Evolutionary conservation across 208 protist genomes (phyloP), one percentile per base, ranked within the genome.

Genomic region (Leishmania guyanensis): DNA sequence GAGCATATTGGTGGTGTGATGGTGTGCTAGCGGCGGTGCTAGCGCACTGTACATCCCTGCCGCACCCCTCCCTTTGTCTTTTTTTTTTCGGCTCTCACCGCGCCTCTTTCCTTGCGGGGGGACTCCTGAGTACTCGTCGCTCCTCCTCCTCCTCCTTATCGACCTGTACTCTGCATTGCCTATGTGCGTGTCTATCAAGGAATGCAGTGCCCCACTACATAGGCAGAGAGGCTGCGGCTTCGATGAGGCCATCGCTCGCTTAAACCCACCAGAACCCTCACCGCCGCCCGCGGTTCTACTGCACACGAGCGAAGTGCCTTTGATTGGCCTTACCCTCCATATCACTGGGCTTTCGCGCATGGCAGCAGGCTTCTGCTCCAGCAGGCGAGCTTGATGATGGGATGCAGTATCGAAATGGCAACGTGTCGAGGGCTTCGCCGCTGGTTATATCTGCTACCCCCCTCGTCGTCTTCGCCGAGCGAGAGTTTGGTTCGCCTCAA

Each of bases 261-360:
- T 72, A 17, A n/a, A 17, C 39, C 39, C 8, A 50, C 6, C 43
- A 51, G 36, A 0, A 72, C 66, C 66, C 3, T 33, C 62, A 66
- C n/a, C 16, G 66, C 39, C 66, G 66, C 43, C 66, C 0, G 10
- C 66, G 0, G 14, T 26, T 43, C 66, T 51, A 17, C 33, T 72
- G 16, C 50, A 58, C 69, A 54, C 22, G 33, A 77, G 76, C 22
- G 81, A 84, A 46, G 69, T 74, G n/a, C 22, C 78, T n/a, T 70
- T 84, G 36, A 39, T 80, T 14, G 22, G 72, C 39, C 43, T 48
- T 56, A 84, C 76, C 14, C 36, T 84, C 58, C 43, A 4, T 77
- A 12, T 84, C 81, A 20, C 58, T 84, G 26, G 58, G 74, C 6
- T 84, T 76, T 53, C 76, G 81, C 14, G 66, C 76, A 16, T 77